A percentile compares a stretch with the other conserved stretches of the same genome.
Evolutionary conservation across 208 protist genomes (phyloP).

Genomic region (Perkinsela sp.): DNA sequence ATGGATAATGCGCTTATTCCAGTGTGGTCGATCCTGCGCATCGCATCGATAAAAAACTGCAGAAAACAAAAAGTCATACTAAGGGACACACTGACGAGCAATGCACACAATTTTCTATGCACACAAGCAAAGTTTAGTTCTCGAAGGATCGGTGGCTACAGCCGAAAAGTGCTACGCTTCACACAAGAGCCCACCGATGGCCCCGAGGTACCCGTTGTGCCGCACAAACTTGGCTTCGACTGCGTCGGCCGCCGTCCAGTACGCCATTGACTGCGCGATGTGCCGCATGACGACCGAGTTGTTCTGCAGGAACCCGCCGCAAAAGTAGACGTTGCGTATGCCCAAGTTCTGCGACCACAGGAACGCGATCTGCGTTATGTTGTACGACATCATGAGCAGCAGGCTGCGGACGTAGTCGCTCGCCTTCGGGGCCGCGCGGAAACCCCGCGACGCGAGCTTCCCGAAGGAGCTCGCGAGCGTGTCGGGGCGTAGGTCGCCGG

Average conservation of each 20-base stretch:
- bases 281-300: constrained; percentile 60
- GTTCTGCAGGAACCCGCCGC: constrained; percentile 70
- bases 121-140: too few relatives aligned
- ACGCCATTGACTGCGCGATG: constrained; percentile 60
- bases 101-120: too few relatives aligned
- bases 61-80: too few relatives aligned
- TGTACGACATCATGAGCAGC: constrained; percentile 78
- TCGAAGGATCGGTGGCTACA: too few relatives aligned
- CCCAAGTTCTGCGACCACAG: constrained; percentile 62
- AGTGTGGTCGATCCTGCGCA: too few relatives aligned
- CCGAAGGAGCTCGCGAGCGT: constrained; percentile 61
- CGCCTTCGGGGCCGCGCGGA: background rate
- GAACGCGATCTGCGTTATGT: constrained; percentile 80
- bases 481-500: constrained; percentile 44
- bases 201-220: constrained; percentile 82
- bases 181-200: constrained; percentile 54
- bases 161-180: too few relatives aligned
- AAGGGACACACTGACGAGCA: too few relatives aligned
- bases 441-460: constrained; percentile 14
- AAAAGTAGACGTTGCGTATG: constrained; percentile 75
- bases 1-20: too few relatives aligned
- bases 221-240: constrained; percentile 68
- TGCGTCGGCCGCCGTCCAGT: constrained; percentile 66
- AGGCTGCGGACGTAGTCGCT: constrained; percentile 54
- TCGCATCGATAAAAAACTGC: too few relatives aligned